phyloP scores from a whole-genome alignment of 371 early-diverging fungal genomes.

The Entomophthora muscae region DNA sequence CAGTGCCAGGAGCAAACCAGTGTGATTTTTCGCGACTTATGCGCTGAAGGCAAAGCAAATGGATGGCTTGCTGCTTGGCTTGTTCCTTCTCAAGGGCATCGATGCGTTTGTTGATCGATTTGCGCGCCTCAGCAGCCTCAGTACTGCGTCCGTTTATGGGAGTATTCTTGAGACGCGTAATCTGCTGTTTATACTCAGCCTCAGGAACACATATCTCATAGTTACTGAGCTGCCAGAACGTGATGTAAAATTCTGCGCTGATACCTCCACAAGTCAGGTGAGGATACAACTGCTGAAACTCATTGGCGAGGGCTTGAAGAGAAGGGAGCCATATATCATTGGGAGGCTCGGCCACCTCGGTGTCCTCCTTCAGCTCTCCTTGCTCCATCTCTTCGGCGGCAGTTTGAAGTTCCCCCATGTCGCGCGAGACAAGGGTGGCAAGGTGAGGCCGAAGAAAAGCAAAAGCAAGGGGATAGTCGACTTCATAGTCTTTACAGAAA shows the following conservation, averaged over 20 bases:
- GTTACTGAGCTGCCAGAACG: constrained; percentile 69
- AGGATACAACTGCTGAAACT: constrained; percentile 15
- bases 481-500: neutral
- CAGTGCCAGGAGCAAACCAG: constrained; percentile 40
- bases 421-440: neutral
- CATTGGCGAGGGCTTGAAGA: constrained; percentile 16
- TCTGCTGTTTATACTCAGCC: constrained; percentile 46
- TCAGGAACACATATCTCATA: constrained; percentile 69
- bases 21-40: constrained; percentile 37
- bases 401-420: neutral
- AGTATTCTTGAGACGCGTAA: constrained; percentile 16
- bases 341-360: neutral
- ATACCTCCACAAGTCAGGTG: constrained; percentile 18
- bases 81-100: constrained; percentile 9
- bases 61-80: constrained; percentile 23
- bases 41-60: constrained; percentile 23
- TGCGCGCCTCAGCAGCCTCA: constrained; percentile 3
- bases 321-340: constrained; percentile 12
- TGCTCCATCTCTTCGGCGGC: constrained; percentile 5
- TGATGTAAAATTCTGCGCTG: constrained; percentile 53
- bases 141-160: neutral
- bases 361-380: neutral
- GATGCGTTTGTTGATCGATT: constrained; percentile 5
- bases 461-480: neutral
- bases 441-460: neutral